phyloP scores from a whole-genome alignment of 2,329 filamentous ascomycete species.

The Mycogone perniciosa region DNA sequence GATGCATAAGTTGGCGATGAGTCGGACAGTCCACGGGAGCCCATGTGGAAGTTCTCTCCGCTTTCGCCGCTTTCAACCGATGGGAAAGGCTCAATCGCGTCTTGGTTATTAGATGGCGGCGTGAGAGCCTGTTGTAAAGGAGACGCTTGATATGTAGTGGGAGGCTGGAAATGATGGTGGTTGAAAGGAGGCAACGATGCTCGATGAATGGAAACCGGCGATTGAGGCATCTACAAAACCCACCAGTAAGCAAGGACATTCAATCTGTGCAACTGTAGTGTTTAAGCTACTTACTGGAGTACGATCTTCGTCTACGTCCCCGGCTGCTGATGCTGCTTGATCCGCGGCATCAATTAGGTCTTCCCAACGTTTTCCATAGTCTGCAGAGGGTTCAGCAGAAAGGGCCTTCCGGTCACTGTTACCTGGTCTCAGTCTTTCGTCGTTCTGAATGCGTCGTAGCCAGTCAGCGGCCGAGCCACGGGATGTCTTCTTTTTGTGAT shows the following conservation, averaged over 20 bases:
- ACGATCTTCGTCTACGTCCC: conserved; percentile 84
- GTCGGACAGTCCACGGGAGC: conserved; percentile 55
- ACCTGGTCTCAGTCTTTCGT: conserved; percentile 57
- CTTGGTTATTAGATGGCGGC: conserved; percentile 65
- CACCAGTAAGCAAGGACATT: not conserved
- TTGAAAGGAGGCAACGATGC: conserved; percentile 56
- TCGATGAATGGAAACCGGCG: conserved; percentile 57
- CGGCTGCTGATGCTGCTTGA: conserved; percentile 72
- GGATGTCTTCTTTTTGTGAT: conserved; percentile 67
- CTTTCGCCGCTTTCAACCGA: conserved; percentile 77
- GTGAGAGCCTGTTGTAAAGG: conserved; percentile 87
- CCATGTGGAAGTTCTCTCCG: conserved; percentile 67
- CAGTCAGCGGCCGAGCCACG: conserved; percentile 63
- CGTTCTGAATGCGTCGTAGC: conserved; percentile 51
- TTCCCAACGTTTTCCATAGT: conserved; percentile 89
- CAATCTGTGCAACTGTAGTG: not conserved
- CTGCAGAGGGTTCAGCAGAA: conserved; percentile 75
- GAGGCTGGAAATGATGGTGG: conserved; percentile 53
- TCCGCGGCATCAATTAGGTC: conserved; percentile 86
- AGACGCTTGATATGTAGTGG: conserved; percentile 72
- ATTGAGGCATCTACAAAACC: conserved; percentile 51
- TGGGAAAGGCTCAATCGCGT: conserved; percentile 72
- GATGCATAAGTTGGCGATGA: conserved; percentile 70
- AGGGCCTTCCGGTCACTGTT: conserved; percentile 74
- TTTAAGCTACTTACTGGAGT: conserved; percentile 62